Percentiles rank a stretch among this genome's conserved stretches.
Conservation (phyloP, 495 filamentous ascomycete species). For the Aspergillus heteromorphus region DNA sequence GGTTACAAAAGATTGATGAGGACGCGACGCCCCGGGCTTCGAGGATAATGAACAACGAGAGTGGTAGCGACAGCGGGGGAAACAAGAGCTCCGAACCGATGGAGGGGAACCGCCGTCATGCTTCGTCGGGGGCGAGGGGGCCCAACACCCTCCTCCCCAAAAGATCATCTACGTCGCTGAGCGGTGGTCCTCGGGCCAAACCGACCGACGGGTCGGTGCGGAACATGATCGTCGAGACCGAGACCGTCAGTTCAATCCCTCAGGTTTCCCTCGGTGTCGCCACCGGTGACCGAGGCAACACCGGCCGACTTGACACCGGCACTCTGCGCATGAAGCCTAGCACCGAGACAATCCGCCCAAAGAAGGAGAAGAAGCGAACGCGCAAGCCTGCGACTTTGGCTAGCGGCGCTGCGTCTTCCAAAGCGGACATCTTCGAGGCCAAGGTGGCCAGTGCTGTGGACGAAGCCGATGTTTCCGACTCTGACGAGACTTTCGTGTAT, state of each 20-base stretch:
- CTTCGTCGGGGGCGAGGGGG: conserved; percentile 18
- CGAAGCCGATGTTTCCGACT: conserved; percentile 88
- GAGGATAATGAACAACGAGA: conserved; percentile 34
- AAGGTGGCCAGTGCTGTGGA: conserved; percentile 94
- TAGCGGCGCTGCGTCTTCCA: conserved; percentile 68
- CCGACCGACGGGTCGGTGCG: conserved; percentile 68
- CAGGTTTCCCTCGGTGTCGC: conserved; percentile 76
- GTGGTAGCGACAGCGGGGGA: conserved; percentile 48
- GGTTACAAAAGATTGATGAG: conserved; percentile 37
- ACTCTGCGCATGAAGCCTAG: conserved; percentile 84
- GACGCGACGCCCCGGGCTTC: conserved; percentile 31
- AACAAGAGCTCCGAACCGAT: conserved; percentile 39
- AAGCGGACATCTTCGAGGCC: conserved; percentile 96
- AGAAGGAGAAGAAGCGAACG: conserved; percentile 79
- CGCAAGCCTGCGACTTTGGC: conserved; percentile 61
- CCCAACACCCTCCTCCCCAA: conserved; percentile 38
- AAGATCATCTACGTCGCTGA: conserved; percentile 45
- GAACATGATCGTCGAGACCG: conserved; percentile 98
- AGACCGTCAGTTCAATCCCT: conserved; percentile 87
- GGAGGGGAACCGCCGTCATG: conserved; percentile 29
- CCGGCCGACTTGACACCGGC: conserved; percentile 51
- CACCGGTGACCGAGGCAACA: conserved; percentile 53
- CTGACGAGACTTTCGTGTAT: conserved; percentile 98
- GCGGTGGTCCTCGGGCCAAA: conserved; percentile 47
- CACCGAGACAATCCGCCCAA: conserved; percentile 87